Evolutionary conservation across 305 asterid species (phyloP).

Genomic region (Rubia balearica): DNA sequence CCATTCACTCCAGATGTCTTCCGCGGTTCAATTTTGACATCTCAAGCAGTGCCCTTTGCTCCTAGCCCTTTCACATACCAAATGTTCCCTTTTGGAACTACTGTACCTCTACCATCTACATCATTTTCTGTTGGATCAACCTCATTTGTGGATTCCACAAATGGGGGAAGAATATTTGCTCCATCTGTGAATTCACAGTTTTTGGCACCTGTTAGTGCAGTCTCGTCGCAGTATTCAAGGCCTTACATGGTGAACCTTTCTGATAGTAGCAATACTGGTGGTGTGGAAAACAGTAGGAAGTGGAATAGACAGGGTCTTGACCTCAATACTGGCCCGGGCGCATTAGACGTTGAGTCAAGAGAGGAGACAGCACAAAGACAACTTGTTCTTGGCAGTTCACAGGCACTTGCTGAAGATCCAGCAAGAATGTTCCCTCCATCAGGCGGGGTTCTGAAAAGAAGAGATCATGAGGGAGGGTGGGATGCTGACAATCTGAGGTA

Average conservation of each 20-base stretch:
- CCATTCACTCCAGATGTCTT: constrained; percentile 51
- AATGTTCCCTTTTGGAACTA: constrained; percentile 54
- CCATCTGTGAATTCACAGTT: constrained; percentile 56
- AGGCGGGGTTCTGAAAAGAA: constrained; percentile 53
- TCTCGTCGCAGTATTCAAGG: constrained; percentile 63
- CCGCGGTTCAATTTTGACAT: constrained; percentile 74
- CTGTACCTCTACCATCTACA: constrained; percentile 57
- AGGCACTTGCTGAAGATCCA: constrained; percentile 59
- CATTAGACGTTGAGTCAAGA: constrained; percentile 47
- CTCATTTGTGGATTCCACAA: constrained; percentile 49
- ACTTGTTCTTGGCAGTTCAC: constrained; percentile 54
- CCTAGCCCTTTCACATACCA: constrained; percentile 58
- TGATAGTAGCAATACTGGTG: constrained; percentile 39
- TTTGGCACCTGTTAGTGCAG: constrained; percentile 49
- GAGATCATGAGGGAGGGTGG: constrained; percentile 74
- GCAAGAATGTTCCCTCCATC: constrained; percentile 43
- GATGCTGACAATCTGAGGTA: constrained; percentile 59
- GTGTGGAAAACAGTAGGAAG: constrained; percentile 47
- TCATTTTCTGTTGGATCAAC: constrained; percentile 52
- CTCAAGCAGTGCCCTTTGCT: constrained; percentile 64
- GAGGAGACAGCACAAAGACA: constrained; percentile 55
- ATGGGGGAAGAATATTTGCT: constrained; percentile 57
- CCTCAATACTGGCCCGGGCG: constrained; percentile 86
- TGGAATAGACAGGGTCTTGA: constrained; percentile 82
- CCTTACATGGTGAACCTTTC: constrained; percentile 50